Conservation (phyloP, 1,284 basidiomycete genomes). For the Sporisorium exsertum region DNA sequence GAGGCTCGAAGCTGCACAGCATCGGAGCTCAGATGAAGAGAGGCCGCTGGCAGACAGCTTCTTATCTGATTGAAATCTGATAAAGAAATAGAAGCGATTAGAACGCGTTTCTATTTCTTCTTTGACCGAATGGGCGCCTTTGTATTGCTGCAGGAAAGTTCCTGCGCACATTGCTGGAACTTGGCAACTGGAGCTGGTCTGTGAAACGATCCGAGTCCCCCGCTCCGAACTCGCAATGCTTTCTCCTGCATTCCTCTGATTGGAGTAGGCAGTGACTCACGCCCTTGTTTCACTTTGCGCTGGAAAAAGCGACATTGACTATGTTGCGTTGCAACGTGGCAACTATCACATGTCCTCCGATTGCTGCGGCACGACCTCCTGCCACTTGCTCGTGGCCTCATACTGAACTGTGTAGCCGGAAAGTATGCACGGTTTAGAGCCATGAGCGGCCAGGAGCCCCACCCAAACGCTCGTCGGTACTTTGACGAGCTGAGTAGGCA, state of each 20-base stretch:
- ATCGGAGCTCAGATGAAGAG: not conserved
- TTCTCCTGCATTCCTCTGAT: not conserved
- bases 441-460: no score
- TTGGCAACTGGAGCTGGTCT: not conserved
- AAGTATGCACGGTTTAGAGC: not conserved
- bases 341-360: conserved; percentile 1
- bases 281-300: not conserved
- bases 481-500: not conserved
- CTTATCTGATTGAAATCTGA: conserved; percentile 4
- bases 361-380: not conserved
- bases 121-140: not conserved
- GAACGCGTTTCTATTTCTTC: not conserved
- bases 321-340: not conserved
- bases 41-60: not conserved
- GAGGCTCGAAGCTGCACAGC: not conserved
- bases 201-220: not conserved
- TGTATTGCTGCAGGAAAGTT: not conserved
- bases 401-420: not conserved
- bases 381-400: not conserved
- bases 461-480: no score
- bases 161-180: not conserved
- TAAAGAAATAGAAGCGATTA: not conserved
- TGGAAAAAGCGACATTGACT: not conserved
- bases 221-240: not conserved
- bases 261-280: not conserved